Percentiles rank a stretch among this genome's conserved stretches.
phyloP scores from a whole-genome alignment of 176 grass and related monocot species.

The sorghum (Sorghum bicolor) region Sorghum_bicolor_NCBIv3 NC_012879.2:51531001-51531500 shows the following conservation, averaged over 20 bases:
- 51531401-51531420: not conserved
- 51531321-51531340: not conserved
- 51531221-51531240: not conserved
- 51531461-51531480: not conserved
- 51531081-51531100: too few relatives aligned
- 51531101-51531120: not conserved
- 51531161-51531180: not conserved
- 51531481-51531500: not conserved
- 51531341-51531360: not conserved
- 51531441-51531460: not conserved
- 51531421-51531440: too few relatives aligned
- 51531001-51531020: too few relatives aligned
- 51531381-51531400: not conserved
- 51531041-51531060: too few relatives aligned
- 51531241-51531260: not conserved
- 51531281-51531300: conserved; percentile 19
- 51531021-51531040: too few relatives aligned
- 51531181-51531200: not conserved
- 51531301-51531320: conserved; percentile 42
- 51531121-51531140: not conserved
- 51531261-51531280: not conserved
- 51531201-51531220: not conserved
- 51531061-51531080: too few relatives aligned
- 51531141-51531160: not conserved
- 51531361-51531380: not conserved